A percentile compares a stretch with the other conserved stretches of the same genome.
Conservation (phyloP, 2,329 filamentous ascomycete genomes). For the Talaromyces piceae region DNA sequence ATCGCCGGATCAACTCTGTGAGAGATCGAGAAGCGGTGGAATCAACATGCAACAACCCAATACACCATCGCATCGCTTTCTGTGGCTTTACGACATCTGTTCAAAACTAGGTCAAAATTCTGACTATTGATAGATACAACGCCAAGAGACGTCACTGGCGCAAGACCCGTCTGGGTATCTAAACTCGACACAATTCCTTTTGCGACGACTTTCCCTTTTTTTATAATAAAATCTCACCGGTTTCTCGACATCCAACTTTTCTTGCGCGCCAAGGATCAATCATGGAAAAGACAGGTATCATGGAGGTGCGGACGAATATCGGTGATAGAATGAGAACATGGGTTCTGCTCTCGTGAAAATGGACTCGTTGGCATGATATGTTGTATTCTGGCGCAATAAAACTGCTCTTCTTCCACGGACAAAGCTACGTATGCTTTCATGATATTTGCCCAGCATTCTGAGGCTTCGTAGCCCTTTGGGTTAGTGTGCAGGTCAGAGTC, state of each 20-base stretch:
- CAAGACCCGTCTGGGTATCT: conserved; percentile 99
- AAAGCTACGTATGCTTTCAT: neutral
- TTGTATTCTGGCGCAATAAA: neutral
- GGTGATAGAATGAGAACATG: neutral
- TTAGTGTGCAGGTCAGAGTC: neutral
- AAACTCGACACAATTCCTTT: conserved; percentile 44
- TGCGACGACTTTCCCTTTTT: conserved; percentile 1
- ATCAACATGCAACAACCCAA: neutral
- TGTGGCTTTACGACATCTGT: neutral
- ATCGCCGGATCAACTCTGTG: neutral
- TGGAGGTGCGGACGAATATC: neutral
- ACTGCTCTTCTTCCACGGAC: neutral
- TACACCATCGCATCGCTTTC: neutral
- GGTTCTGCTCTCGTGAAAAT: neutral
- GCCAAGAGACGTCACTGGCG: conserved; percentile 99
- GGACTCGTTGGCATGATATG: neutral
- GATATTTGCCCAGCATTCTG: neutral
- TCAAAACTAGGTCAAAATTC: neutral
- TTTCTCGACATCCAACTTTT: neutral
- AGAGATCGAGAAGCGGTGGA: neutral
- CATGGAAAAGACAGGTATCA: neutral
- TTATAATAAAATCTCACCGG: neutral
- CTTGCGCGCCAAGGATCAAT: neutral
- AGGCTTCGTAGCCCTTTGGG: neutral
- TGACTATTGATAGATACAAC: conserved; percentile 75